Base-by-base conservation (phyloP, 495 filamentous ascomycete species). In the Annulohypoxylon stygium region DNA sequence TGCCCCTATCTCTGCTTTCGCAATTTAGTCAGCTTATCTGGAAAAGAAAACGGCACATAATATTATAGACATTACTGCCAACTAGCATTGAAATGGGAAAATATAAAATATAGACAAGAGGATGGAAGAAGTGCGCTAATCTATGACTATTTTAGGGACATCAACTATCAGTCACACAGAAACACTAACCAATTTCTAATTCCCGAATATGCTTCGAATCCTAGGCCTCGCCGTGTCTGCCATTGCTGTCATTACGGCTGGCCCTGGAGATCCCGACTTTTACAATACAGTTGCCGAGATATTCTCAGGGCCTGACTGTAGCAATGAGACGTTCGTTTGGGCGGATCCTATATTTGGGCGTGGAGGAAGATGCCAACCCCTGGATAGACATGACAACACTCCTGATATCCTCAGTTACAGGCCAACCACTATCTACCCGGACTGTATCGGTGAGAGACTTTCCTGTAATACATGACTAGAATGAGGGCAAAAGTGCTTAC, bases 351-450 rank as follows among this genome's bases (percentile, higher is more conserved):
- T 73, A n/a, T 73, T 73, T 25, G 70, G 70, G 7, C 59, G 70
- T 12, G 70, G 70, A 1, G 70, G 70, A 11, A 68, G 26, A 18
- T 73, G 70, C n/a, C 70, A 73, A 36, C 70, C 70, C 50, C 70
- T 73, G 12, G 70, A 73, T 36, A 67, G 64, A 12, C 63, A 73
- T 18, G 70, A 50, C 18, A 73, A 73, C 51, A 73, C 70, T 34
- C 70, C 70, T 18, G 70, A 73, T 53, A 73, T 73, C 51, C 64
- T 73, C 6, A 73, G 70, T 43, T 73, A 73, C 18, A 73, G 20
- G 51, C 33, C 70, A 30, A 68, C 59, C 4, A 57, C 65, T 3
- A 73, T 73, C 51, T 73, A 73, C 36, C 64, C 70, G 2, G 70
- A 73, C 14, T 73, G 70, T 23, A n/a, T 67, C 12, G 70, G 70